phyloP scores from a whole-genome alignment of 2,329 filamentous ascomycete species.

The Colletotrichum destructivum region DNA sequence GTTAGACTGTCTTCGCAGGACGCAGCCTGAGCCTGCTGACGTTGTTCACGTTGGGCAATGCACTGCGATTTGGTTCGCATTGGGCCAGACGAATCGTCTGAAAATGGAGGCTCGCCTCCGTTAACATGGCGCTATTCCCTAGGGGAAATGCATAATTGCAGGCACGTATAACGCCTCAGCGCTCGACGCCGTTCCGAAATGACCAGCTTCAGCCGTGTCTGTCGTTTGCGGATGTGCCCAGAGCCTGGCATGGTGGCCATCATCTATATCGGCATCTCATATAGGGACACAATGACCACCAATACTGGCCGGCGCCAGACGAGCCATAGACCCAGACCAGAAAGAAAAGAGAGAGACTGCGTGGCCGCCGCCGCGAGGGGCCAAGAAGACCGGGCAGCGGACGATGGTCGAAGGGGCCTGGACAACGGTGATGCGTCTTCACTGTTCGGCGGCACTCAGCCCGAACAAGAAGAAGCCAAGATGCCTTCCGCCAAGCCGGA shows the following conservation, averaged over 20 bases:
- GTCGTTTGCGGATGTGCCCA: conserved; percentile 1
- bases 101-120: conserved; percentile 21
- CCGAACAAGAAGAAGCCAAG: conserved; percentile 43
- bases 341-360: conserved; percentile 19
- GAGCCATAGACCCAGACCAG: conserved; percentile 5
- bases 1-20: too few species aligned
- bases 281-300: conserved; percentile 9
- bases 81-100: background rate
- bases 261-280: conserved; percentile 14
- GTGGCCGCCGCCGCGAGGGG: conserved; percentile 1
- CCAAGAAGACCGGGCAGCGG: conserved; percentile 18
- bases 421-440: conserved; percentile 9
- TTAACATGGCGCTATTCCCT: background rate
- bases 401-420: conserved; percentile 24
- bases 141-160: background rate
- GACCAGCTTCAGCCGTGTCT: conserved; percentile 12
- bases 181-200: conserved; percentile 13
- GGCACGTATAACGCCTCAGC: conserved; percentile 10
- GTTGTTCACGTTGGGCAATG: too few species aligned
- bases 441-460: conserved; percentile 48
- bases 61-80: background rate
- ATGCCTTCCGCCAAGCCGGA: conserved; percentile 24
- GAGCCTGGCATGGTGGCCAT: background rate
- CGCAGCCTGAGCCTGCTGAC: background rate
- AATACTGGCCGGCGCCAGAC: conserved; percentile 15